These are phyloP conservation scores for Fistulinella cinereoalba DNA, from an alignment of 1,284 basidiomycete genomes.

Conservation along the genomic window DNA sequence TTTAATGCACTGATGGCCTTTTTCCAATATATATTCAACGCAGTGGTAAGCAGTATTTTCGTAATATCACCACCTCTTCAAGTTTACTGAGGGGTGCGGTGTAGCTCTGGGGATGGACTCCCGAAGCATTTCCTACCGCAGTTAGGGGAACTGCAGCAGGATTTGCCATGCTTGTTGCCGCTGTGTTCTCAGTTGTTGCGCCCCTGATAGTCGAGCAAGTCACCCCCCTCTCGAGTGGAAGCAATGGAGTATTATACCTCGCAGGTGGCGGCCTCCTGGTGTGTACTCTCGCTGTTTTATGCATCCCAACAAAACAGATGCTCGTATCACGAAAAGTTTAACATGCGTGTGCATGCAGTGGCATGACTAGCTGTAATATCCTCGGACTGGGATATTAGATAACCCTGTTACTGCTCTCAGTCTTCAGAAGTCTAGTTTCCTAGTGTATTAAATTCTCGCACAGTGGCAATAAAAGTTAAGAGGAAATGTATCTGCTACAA, in stretches of 20 bases:
- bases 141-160: constrained; percentile 18
- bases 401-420: no score
- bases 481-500: no score
- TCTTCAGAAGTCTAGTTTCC: no score
- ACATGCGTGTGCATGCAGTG: no score
- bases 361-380: no score
- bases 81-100: neutral
- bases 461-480: no score
- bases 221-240: constrained; percentile 9
- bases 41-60: constrained; percentile 3
- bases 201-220: constrained; percentile 12
- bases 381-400: no score
- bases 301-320: no score
- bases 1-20: constrained; percentile 14
- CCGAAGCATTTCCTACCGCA: constrained; percentile 17
- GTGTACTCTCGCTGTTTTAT: no score
- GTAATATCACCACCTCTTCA: no score
- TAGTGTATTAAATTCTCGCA: no score
- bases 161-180: constrained; percentile 5
- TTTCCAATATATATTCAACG: constrained; percentile 14
- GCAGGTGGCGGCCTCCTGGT: constrained; percentile 11
- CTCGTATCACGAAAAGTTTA: no score
- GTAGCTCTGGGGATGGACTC: constrained; percentile 20
- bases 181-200: constrained; percentile 1
- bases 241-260: constrained; percentile 12